phyloP scores from a whole-genome alignment of 2,329 filamentous ascomycete species.

The Sporothrix dimorphospora region DNA sequence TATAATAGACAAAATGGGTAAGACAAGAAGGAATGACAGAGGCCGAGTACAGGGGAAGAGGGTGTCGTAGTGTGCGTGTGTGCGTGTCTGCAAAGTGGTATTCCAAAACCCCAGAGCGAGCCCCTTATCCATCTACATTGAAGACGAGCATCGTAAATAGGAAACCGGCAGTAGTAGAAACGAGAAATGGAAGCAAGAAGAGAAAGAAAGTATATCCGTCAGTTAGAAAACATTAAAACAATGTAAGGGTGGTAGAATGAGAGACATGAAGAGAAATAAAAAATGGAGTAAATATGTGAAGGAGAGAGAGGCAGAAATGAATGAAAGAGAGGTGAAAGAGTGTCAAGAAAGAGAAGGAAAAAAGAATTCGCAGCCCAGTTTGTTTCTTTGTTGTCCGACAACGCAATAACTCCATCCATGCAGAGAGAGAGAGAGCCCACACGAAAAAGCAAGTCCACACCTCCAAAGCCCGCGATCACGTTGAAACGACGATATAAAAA shows the following conservation, averaged over 20 bases:
- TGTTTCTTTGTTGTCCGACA: conserved; percentile 31
- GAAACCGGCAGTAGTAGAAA: neutral
- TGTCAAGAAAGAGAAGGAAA: conserved; percentile 16
- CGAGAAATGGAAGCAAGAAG: neutral
- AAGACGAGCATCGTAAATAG: conserved; percentile 1
- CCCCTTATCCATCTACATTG: conserved; percentile 16
- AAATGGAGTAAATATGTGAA: neutral
- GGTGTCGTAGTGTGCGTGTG: neutral
- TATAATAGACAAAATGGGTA: neutral
- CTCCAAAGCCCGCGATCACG: neutral
- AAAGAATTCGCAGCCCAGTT: conserved; percentile 19
- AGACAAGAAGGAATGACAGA: neutral
- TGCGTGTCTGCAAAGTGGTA: neutral
- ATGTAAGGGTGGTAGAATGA: conserved; percentile 9
- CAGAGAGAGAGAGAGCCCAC: conserved; percentile 28
- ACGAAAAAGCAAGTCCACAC: conserved; percentile 19
- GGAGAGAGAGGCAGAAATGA: neutral
- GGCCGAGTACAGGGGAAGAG: neutral
- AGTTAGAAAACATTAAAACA: conserved; percentile 24
- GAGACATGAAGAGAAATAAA: conserved; percentile 12
- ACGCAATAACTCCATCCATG: conserved; percentile 35
- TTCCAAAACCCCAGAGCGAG: conserved; percentile 10
- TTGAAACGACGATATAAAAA: neutral
- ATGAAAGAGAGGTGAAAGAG: conserved; percentile 8
- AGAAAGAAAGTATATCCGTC: neutral